phyloP scores from a whole-genome alignment of 1,284 basidiomycete genomes.

The Agroathelia rolfsii region DNA sequence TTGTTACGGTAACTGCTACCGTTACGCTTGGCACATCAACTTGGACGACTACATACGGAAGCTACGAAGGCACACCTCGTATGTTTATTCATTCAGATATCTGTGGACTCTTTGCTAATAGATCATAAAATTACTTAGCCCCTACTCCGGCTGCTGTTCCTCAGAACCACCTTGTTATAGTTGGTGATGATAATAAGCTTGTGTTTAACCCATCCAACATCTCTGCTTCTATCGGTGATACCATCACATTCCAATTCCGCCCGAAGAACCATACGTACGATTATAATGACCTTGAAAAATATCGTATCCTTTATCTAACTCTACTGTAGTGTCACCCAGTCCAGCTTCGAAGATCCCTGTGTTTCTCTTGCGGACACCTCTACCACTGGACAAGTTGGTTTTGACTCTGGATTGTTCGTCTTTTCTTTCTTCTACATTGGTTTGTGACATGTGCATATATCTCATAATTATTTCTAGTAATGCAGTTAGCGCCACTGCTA shows the following conservation, averaged over 20 bases:
- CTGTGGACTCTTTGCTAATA: too few species aligned
- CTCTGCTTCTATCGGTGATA: conserved; percentile 38
- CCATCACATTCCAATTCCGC: conserved; percentile 42
- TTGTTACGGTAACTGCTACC: conserved; percentile 26
- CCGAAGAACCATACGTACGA: conserved; percentile 24
- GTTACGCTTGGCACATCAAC: conserved; percentile 29
- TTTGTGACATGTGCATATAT: conserved; percentile 3
- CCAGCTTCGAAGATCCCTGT: conserved; percentile 52
- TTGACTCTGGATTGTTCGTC: conserved; percentile 54
- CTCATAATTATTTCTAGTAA: conserved; percentile 25
- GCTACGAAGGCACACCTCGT: conserved; percentile 43
- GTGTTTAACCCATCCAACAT: conserved; percentile 42
- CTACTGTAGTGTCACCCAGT: conserved; percentile 62
- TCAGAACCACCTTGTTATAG: conserved; percentile 33
- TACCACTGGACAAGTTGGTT: conserved; percentile 27
- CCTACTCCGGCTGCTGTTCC: conserved; percentile 24
- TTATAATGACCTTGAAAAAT: background rate
- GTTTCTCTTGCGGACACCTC: conserved; percentile 29
- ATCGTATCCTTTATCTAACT: conserved; percentile 7
- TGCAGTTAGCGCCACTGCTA: conserved; percentile 34
- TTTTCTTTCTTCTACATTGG: conserved; percentile 1
- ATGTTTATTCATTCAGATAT: too few species aligned
- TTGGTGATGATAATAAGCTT: conserved; percentile 39
- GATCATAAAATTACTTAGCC: conserved; percentile 12
- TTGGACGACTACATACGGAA: conserved; percentile 45